These are phyloP conservation scores for Chamaecyparis obtusa DNA, from an alignment of 75 land plant genomes.

Conservation along the genomic window DNA sequence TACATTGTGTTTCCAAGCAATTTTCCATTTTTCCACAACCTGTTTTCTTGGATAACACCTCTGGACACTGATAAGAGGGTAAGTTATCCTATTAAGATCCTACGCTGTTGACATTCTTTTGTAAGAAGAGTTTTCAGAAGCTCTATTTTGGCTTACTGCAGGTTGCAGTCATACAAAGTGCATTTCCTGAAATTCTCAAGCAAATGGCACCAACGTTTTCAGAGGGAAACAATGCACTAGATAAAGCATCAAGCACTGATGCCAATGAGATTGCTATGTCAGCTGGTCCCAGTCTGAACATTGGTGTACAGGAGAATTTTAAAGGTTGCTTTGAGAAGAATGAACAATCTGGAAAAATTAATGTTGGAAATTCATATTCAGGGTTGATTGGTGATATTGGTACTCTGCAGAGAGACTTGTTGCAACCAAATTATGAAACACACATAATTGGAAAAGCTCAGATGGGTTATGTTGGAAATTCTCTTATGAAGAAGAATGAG, in stretches of 20 bases:
- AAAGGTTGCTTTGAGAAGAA: constrained; percentile 7
- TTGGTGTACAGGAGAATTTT: background rate
- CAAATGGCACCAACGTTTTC: constrained; percentile 58
- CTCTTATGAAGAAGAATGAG: background rate
- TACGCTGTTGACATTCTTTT: background rate
- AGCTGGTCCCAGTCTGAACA: background rate
- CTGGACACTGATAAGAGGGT: constrained; percentile 91
- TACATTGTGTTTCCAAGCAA: constrained; percentile 72
- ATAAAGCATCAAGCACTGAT: background rate
- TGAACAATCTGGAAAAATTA: constrained; percentile 19
- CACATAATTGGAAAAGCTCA: background rate
- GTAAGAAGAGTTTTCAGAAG: constrained; percentile 3
- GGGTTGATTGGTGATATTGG: constrained; percentile 47
- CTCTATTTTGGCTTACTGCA: constrained; percentile 19
- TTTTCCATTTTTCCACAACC: constrained; percentile 90
- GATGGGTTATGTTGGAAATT: background rate
- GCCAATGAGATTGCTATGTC: background rate
- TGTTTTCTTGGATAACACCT: constrained; percentile 84
- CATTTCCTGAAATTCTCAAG: constrained; percentile 76
- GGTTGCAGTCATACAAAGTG: constrained; percentile 79
- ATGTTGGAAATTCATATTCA: constrained; percentile 19
- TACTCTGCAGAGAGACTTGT: constrained; percentile 44
- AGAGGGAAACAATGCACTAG: background rate
- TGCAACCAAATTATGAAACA: constrained; percentile 19
- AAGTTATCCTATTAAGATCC: constrained; percentile 20